Conservation (phyloP, 495 filamentous ascomycete genomes). For the Penicillium robsamsonii region DNA sequence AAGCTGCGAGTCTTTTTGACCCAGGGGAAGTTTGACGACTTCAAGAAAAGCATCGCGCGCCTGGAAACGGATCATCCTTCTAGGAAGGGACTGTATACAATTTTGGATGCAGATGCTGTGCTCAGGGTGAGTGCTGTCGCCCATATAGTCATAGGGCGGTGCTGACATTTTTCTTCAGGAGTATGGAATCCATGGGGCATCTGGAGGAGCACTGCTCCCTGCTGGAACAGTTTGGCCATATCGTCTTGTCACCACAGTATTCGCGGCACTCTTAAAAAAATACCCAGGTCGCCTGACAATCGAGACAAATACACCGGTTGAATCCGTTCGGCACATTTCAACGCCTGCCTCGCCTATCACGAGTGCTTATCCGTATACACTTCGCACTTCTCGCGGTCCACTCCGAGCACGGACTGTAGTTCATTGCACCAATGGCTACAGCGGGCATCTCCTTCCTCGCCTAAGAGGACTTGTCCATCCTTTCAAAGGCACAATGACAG, state of each 20-base stretch:
- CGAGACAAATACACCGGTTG: slow-evolving; percentile 72
- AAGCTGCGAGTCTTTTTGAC: slow-evolving; percentile 36
- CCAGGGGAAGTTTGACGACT: slow-evolving; percentile 20
- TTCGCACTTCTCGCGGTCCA: slow-evolving; percentile 64
- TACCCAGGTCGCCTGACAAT: slow-evolving; percentile 59
- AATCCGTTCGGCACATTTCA: slow-evolving; percentile 27
- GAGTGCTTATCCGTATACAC: slow-evolving; percentile 21
- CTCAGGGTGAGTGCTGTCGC: slow-evolving; percentile 15
- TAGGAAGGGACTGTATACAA: slow-evolving; percentile 29
- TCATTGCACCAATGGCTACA: slow-evolving; percentile 78
- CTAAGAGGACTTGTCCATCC: slow-evolving; percentile 74
- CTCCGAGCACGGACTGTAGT: slow-evolving; percentile 58
- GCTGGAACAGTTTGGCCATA: slow-evolving; percentile 73
- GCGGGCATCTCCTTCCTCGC: slow-evolving; percentile 65
- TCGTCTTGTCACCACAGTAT: slow-evolving; percentile 66
- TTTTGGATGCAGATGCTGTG: slow-evolving; percentile 23
- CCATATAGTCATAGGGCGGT: background rate
- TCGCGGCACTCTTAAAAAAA: slow-evolving; percentile 54
- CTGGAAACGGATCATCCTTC: slow-evolving; percentile 30
- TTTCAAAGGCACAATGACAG: slow-evolving; percentile 70
- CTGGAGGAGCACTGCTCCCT: slow-evolving; percentile 42
- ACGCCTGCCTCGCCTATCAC: slow-evolving; percentile 9
- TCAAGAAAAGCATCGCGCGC: slow-evolving; percentile 24
- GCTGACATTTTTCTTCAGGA: slow-evolving; percentile 7
- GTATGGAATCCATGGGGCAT: slow-evolving; percentile 44